phyloP scores from a whole-genome alignment of 192 early-diverging fungal genomes.

The Coemansia sp. region DNA sequence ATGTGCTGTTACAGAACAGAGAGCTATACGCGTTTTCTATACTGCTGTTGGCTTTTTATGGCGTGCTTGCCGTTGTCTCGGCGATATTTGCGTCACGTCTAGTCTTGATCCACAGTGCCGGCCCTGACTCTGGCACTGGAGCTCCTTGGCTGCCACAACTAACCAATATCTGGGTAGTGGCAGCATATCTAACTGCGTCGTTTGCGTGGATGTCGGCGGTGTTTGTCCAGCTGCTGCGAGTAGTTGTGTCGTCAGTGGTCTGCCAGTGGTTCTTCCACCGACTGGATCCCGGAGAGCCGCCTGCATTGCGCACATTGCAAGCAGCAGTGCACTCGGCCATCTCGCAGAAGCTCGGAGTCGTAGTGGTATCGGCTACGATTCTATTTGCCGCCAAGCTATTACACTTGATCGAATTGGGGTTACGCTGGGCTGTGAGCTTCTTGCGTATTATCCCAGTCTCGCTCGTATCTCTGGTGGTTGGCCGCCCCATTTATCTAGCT shows the following conservation, averaged over 20 bases:
- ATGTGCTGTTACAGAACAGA: conserved; percentile 35
- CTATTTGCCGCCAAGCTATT: conserved; percentile 35
- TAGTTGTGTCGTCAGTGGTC: conserved; percentile 40
- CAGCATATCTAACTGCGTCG: conserved; percentile 28
- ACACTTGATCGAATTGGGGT: conserved; percentile 34
- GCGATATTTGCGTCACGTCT: conserved; percentile 45
- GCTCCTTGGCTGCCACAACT: conserved; percentile 4
- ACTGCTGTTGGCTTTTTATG: conserved; percentile 45
- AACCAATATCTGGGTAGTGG: conserved; percentile 23
- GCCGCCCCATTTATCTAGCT: conserved; percentile 34
- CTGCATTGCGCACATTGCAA: conserved; percentile 46
- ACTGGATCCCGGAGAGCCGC: conserved; percentile 47
- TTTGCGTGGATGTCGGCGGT: conserved; percentile 52
- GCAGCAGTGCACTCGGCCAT: conserved; percentile 43
- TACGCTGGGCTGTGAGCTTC: conserved; percentile 39
- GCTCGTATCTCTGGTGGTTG: conserved; percentile 36
- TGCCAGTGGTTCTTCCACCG: conserved; percentile 58
- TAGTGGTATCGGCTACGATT: conserved; percentile 37
- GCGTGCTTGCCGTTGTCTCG: conserved; percentile 28
- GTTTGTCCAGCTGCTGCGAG: conserved; percentile 47
- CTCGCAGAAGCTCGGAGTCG: conserved; percentile 42
- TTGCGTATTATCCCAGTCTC: conserved; percentile 36
- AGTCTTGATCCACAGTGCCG: not conserved
- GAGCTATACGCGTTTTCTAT: conserved; percentile 52
- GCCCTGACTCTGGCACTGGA: not conserved